Percentiles rank a stretch among this genome's conserved stretches.
phyloP scores from a whole-genome alignment of 306 rosid genomes.

The Pterocarpus santalinus region DNA sequence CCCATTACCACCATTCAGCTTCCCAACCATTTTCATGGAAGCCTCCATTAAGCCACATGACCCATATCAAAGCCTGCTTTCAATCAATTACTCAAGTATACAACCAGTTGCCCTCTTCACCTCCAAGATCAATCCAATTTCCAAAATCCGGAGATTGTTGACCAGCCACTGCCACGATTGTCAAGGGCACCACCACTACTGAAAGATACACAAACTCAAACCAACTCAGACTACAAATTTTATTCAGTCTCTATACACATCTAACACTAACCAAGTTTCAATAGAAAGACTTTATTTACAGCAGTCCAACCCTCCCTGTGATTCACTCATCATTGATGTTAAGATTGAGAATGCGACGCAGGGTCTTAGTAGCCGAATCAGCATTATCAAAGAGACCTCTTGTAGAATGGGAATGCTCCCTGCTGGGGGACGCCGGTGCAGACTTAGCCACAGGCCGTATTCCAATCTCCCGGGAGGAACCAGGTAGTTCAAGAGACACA shows the following conservation, averaged over 20 bases:
- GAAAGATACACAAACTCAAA: conserved; percentile 49
- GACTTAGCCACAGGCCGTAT: conserved; percentile 61
- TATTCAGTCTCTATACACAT: conserved; percentile 65
- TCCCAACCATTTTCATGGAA: conserved; percentile 38
- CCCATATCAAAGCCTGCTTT: conserved; percentile 41
- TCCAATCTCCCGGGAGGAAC: conserved; percentile 50
- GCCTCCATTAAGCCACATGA: conserved; percentile 38
- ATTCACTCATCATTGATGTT: conserved; percentile 60
- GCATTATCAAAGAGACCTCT: conserved; percentile 51
- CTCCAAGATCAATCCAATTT: conserved; percentile 8
- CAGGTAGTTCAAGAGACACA: conserved; percentile 71
- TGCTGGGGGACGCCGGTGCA: conserved; percentile 66
- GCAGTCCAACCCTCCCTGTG: conserved; percentile 49
- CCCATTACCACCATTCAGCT: conserved; percentile 46
- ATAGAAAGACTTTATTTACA: conserved; percentile 53
- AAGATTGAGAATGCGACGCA: conserved; percentile 81
- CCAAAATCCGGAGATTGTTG: conserved; percentile 43
- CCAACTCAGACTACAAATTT: conserved; percentile 40
- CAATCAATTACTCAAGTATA: conserved; percentile 34
- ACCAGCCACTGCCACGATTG: conserved; percentile 50
- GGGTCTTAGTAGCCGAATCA: conserved; percentile 69
- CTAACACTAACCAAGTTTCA: conserved; percentile 48
- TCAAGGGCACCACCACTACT: conserved; percentile 42
- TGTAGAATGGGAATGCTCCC: conserved; percentile 48
- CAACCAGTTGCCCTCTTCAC: conserved; percentile 40